Evolutionary conservation across 768 basidiomycete species (phyloP).

Genomic region (Neoboletus brunneissimus): DNA sequence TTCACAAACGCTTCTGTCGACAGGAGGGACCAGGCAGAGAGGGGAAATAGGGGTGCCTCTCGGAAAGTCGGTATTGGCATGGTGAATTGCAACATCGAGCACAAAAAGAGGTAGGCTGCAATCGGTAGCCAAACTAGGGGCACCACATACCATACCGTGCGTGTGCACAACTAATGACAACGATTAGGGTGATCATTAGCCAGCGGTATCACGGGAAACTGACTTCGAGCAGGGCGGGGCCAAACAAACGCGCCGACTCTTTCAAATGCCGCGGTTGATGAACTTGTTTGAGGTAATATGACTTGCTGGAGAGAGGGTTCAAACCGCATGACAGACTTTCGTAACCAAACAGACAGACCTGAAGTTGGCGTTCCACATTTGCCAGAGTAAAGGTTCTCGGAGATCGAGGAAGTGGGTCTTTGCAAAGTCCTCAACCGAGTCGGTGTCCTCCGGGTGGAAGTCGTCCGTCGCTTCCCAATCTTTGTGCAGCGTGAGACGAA

Average conservation of each 20-base stretch:
- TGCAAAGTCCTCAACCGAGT: constrained; percentile 75
- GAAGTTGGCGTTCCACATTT: constrained; percentile 87
- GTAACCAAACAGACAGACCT: constrained; percentile 51
- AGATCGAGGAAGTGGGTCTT: constrained; percentile 93
- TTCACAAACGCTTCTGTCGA: constrained; percentile 52
- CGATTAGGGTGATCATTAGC: not conserved
- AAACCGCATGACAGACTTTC: not conserved
- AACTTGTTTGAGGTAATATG: constrained; percentile 93
- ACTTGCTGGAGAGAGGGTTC: constrained; percentile 55
- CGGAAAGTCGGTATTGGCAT: constrained; percentile 64
- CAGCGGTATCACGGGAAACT: constrained; percentile 8
- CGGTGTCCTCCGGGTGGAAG: constrained; percentile 89
- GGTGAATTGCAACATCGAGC: constrained; percentile 81
- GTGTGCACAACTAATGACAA: constrained; percentile 62
- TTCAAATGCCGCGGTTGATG: constrained; percentile 91
- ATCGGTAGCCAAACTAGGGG: constrained; percentile 93
- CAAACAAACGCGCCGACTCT: constrained; percentile 85
- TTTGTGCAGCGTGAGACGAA: constrained; percentile 28
- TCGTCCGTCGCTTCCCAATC: constrained; percentile 91
- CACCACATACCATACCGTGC: constrained; percentile 92
- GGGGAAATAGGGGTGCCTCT: constrained; percentile 52
- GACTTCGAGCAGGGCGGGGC: constrained; percentile 77
- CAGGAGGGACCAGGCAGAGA: constrained; percentile 45
- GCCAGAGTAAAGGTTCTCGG: constrained; percentile 74
- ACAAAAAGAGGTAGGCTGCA: constrained; percentile 69